phyloP scores from a whole-genome alignment of 495 filamentous ascomycete genomes.

The Apiosordaria backusii region DNA sequence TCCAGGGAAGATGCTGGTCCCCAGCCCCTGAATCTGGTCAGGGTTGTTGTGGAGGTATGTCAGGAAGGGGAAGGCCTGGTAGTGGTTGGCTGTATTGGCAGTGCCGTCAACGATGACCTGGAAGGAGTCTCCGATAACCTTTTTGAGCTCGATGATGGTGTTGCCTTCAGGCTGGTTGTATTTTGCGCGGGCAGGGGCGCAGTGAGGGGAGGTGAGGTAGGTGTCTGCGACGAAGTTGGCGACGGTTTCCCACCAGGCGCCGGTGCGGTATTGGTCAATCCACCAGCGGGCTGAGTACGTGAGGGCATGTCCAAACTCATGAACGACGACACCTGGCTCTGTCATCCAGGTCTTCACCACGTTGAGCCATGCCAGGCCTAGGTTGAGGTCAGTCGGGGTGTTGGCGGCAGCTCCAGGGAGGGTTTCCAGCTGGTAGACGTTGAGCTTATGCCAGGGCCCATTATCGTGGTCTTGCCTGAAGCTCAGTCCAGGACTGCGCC shows the following conservation, averaged over 20 bases:
- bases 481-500: conserved; percentile 42
- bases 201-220: conserved; percentile 39
- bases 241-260: conserved; percentile 47
- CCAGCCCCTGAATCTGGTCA: conserved; percentile 39
- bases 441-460: conserved; percentile 44
- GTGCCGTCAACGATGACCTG: conserved; percentile 46
- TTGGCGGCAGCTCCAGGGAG: conserved; percentile 41
- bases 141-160: conserved; percentile 41
- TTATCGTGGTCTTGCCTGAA: conserved; percentile 35
- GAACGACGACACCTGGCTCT: conserved; percentile 38
- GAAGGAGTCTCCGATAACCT: conserved; percentile 41
- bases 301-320: conserved; percentile 46
- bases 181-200: conserved; percentile 28
- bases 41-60: conserved; percentile 42
- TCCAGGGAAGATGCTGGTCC: conserved; percentile 33
- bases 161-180: conserved; percentile 34
- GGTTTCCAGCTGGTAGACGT: conserved; percentile 39
- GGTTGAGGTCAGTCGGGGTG: conserved; percentile 32
- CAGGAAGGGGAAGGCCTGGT: conserved; percentile 43
- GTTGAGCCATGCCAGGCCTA: conserved; percentile 40
- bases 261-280: conserved; percentile 43
- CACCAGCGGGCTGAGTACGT: conserved; percentile 41
- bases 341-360: conserved; percentile 40
- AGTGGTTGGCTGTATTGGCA: conserved; percentile 27
- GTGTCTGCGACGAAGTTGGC: conserved; percentile 47